Evolutionary conservation across 2,329 filamentous ascomycete genomes (phyloP).

Genomic region (Sarocladiaceae sp.): DNA sequence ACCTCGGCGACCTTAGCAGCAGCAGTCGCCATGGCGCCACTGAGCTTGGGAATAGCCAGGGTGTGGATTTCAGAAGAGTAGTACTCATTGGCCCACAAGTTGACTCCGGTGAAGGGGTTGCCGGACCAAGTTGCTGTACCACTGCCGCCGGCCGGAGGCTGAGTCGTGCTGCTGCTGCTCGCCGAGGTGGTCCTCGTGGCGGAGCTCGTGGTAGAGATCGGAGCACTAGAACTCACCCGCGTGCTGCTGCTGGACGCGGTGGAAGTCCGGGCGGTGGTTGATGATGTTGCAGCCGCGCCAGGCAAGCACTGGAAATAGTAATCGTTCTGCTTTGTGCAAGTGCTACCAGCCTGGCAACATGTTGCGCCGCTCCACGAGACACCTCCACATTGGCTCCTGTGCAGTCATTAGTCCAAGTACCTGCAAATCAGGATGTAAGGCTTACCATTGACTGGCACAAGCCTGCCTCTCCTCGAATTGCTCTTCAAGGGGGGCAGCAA

Average conservation of each 20-base stretch:
- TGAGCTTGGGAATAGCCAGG: slow-evolving; percentile 59
- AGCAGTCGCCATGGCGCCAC: slow-evolving; percentile 47
- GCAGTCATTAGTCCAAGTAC: not conserved
- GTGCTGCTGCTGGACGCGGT: slow-evolving; percentile 47
- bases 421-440: no score
- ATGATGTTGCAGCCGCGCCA: slow-evolving; percentile 26
- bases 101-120: slow-evolving; percentile 49
- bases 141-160: slow-evolving; percentile 22
- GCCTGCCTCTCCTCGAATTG: not conserved
- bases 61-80: slow-evolving; percentile 51
- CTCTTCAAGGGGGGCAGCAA: slow-evolving; percentile 5
- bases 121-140: slow-evolving; percentile 41
- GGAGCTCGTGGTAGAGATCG: slow-evolving; percentile 43
- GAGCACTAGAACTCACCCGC: not conserved
- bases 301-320: slow-evolving; percentile 17
- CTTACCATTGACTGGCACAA: slow-evolving; percentile 5
- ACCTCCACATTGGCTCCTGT: slow-evolving; percentile 15
- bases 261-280: slow-evolving; percentile 84
- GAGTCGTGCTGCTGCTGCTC: slow-evolving; percentile 17
- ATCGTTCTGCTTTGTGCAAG: slow-evolving; percentile 15
- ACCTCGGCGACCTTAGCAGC: slow-evolving; percentile 48
- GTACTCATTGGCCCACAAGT: slow-evolving; percentile 49
- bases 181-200: slow-evolving; percentile 17
- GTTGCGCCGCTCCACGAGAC: slow-evolving; percentile 16
- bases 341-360: slow-evolving; percentile 15